These are phyloP conservation scores for Nicotiana tabacum DNA, from an alignment of 257 asterid genomes.

Conservation along the genomic window DNA sequence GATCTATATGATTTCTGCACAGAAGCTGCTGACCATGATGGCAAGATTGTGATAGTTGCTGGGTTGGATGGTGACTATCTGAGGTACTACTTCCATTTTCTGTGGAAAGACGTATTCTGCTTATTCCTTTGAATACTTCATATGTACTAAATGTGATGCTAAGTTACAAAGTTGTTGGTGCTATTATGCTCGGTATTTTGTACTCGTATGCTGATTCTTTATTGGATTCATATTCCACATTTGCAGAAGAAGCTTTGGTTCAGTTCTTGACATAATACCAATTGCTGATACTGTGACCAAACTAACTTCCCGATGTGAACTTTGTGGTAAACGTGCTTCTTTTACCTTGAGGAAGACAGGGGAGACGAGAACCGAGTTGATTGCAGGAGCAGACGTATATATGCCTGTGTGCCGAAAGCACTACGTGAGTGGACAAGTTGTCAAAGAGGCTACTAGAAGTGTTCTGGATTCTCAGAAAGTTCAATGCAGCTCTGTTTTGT, in stretches of 20 bases:
- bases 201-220: not conserved
- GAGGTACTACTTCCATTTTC: conserved; percentile 39
- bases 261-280: conserved; percentile 78
- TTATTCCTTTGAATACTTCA: not conserved
- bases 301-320: conserved; percentile 72
- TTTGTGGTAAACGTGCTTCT: conserved; percentile 65
- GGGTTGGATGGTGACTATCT: conserved; percentile 96
- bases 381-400: conserved; percentile 88
- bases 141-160: not conserved
- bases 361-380: conserved; percentile 65
- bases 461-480: conserved; percentile 47
- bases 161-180: not conserved
- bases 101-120: not conserved
- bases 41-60: conserved; percentile 80
- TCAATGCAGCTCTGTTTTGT: conserved; percentile 31
- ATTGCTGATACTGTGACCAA: conserved; percentile 83
- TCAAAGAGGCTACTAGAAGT: conserved; percentile 65
- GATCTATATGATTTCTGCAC: conserved; percentile 86
- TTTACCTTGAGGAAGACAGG: conserved; percentile 86
- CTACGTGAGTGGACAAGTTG: conserved; percentile 74
- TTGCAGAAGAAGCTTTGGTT: conserved; percentile 82
- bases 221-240: not conserved
- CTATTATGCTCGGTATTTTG: not conserved
- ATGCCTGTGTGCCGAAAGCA: conserved; percentile 97
- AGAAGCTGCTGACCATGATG: conserved; percentile 86